Evolutionary conservation across 805 yeast genomes (phyloP).

Genomic region (Cyberlindnera maritima): DNA sequence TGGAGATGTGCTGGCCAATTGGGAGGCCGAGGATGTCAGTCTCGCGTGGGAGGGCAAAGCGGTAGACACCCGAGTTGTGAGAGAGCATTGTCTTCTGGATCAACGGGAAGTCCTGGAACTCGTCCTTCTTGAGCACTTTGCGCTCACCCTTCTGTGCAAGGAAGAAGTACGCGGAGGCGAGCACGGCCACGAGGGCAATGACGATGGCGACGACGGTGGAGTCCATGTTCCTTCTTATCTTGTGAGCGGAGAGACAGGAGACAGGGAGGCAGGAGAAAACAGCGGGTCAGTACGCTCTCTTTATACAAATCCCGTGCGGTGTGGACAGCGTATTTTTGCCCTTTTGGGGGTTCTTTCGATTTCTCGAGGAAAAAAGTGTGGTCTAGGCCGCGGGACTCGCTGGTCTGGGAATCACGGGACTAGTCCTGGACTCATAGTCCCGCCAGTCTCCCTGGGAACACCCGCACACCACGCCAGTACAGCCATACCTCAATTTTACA

Average conservation of each 20-base stretch:
- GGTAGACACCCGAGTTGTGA: constrained; percentile 79
- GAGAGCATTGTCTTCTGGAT: constrained; percentile 71
- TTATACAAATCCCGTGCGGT: background rate
- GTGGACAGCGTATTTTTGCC: background rate
- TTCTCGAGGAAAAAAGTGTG: background rate
- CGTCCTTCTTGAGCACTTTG: constrained; percentile 56
- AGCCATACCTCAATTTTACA: background rate
- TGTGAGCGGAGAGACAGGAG: too few species aligned
- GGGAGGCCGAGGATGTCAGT: constrained; percentile 82
- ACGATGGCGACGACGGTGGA: constrained; percentile 8
- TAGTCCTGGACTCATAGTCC: background rate
- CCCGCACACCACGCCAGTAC: background rate
- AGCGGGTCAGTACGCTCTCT: too few species aligned
- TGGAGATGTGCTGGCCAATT: constrained; percentile 89
- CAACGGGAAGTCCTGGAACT: constrained; percentile 76
- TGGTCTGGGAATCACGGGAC: too few species aligned
- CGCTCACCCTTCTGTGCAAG: constrained; percentile 12
- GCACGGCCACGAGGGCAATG: constrained; percentile 14
- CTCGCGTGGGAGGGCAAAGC: constrained; percentile 77
- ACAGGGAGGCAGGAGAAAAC: too few species aligned
- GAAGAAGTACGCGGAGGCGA: constrained; percentile 11
- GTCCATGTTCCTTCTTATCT: background rate
- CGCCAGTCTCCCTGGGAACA: background rate
- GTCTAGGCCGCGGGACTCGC: too few species aligned
- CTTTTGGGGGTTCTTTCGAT: background rate